These are phyloP conservation scores for Micromonas commoda DNA, from an alignment of 139 green algal species.

Conservation along the genomic window DNA sequence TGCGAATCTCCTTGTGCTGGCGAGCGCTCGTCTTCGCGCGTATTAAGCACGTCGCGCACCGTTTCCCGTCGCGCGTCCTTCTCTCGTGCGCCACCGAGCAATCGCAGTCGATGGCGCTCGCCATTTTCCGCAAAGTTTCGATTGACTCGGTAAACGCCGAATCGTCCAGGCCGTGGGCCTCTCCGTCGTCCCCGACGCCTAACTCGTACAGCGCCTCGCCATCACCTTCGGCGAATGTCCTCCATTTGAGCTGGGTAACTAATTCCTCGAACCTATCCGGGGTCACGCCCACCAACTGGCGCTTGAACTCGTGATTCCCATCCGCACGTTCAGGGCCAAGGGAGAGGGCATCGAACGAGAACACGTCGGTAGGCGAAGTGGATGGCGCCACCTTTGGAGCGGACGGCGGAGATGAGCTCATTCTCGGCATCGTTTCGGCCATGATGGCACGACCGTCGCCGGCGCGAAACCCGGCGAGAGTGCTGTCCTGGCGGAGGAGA, in stretches of 20 bases:
- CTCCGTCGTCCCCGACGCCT: conserved; percentile 20
- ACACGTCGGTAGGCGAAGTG: no score
- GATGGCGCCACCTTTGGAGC: no score
- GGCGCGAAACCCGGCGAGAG: no score
- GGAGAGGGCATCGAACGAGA: background rate
- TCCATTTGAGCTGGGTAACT: conserved; percentile 8
- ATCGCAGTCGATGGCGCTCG: background rate
- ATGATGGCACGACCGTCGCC: no score
- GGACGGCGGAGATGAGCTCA: no score
- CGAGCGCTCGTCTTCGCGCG: background rate
- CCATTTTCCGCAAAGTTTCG: background rate
- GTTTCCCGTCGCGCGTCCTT: background rate
- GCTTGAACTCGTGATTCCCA: conserved; percentile 19
- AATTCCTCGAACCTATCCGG: conserved; percentile 5
- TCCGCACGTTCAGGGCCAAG: background rate
- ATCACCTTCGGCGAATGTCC: background rate
- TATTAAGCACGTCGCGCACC: background rate
- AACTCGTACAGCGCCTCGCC: conserved; percentile 22
- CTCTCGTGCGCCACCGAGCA: background rate
- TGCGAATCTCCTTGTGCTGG: conserved; percentile 9
- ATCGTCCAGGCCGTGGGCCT: background rate
- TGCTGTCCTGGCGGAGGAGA: no score
- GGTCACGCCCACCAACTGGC: background rate
- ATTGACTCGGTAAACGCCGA: background rate
- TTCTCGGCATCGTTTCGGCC: no score